phyloP scores from a whole-genome alignment of 192 early-diverging fungal genomes.

The Coemansia sp. region DNA sequence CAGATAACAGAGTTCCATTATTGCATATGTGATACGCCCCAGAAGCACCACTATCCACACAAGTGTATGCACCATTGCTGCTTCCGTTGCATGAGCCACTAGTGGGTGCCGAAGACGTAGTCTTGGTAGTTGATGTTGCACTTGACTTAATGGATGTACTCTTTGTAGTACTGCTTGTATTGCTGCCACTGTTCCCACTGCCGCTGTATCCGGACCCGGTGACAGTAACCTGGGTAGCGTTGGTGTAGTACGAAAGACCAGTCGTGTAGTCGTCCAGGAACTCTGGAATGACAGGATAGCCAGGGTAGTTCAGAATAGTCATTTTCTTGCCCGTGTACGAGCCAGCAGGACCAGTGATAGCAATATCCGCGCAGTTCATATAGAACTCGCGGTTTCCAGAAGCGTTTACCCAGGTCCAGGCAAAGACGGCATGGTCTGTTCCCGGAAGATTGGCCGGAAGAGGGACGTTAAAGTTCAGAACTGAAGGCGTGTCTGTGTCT shows the following conservation, averaged over 20 bases:
- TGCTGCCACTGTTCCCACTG: background rate
- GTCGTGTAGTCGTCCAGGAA: conserved; percentile 18
- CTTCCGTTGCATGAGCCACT: background rate
- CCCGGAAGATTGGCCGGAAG: conserved; percentile 54
- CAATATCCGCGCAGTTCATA: conserved; percentile 54
- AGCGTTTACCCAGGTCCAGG: conserved; percentile 21
- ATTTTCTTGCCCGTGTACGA: conserved; percentile 38
- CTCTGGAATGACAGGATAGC: conserved; percentile 27
- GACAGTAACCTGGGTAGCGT: conserved; percentile 16
- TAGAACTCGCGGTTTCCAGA: conserved; percentile 64
- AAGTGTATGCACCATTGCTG: conserved; percentile 2
- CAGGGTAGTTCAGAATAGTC: conserved; percentile 37
- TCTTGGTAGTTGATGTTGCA: background rate
- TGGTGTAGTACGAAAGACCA: conserved; percentile 15
- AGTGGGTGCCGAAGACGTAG: background rate
- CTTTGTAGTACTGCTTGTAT: background rate
- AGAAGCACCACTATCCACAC: background rate
- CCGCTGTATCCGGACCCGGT: conserved; percentile 14
- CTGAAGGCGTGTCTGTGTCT: conserved; percentile 10
- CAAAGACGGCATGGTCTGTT: conserved; percentile 49
- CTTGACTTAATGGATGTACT: background rate
- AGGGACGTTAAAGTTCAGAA: conserved; percentile 26
- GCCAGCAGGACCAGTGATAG: conserved; percentile 32
- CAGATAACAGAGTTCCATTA: background rate
- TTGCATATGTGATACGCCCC: conserved; percentile 10